Conservation (phyloP, 1,139 yeast species). For the Kodamaea alishanica region DNA sequence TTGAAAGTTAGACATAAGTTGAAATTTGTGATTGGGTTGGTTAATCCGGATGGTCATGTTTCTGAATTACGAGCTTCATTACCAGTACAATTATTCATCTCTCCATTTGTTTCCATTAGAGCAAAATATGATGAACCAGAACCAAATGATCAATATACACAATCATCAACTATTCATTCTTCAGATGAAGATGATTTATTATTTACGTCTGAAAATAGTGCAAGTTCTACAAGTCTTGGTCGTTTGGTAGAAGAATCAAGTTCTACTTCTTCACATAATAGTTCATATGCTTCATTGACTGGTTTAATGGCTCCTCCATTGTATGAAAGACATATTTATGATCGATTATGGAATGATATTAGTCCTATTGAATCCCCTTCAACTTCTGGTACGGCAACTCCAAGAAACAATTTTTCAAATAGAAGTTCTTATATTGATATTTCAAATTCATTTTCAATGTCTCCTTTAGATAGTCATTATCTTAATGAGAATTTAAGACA, state of each 20-base stretch:
- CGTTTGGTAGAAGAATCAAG: slow-evolving; percentile 24
- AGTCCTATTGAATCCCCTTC: slow-evolving; percentile 56
- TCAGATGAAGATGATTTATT: slow-evolving; percentile 30
- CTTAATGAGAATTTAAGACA: slow-evolving; percentile 53
- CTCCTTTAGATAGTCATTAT: slow-evolving; percentile 40
- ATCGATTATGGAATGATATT: slow-evolving; percentile 74
- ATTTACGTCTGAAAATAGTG: slow-evolving; percentile 27
- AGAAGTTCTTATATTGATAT: slow-evolving; percentile 14
- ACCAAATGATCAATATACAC: slow-evolving; percentile 2
- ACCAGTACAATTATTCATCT: slow-evolving; percentile 64
- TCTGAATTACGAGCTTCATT: slow-evolving; percentile 75
- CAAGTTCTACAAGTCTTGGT: slow-evolving; percentile 29
- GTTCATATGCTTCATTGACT: slow-evolving; percentile 33
- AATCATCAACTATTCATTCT: background rate
- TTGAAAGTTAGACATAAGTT: slow-evolving; percentile 70
- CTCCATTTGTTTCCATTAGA: slow-evolving; percentile 76
- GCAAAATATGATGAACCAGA: slow-evolving; percentile 37
- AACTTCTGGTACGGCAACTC: slow-evolving; percentile 51
- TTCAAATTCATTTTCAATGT: slow-evolving; percentile 33
- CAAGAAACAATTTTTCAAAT: slow-evolving; percentile 22
- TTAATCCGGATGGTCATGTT: slow-evolving; percentile 72
- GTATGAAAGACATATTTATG: slow-evolving; percentile 82
- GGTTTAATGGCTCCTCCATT: slow-evolving; percentile 82
- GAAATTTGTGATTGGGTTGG: slow-evolving; percentile 58
- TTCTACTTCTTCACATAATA: slow-evolving; percentile 32